A percentile compares a stretch with the other conserved stretches of the same genome.
Evolutionary conservation across 148 eudicot species (phyloP).

Genomic region (Persicaria tinctoria): DNA sequence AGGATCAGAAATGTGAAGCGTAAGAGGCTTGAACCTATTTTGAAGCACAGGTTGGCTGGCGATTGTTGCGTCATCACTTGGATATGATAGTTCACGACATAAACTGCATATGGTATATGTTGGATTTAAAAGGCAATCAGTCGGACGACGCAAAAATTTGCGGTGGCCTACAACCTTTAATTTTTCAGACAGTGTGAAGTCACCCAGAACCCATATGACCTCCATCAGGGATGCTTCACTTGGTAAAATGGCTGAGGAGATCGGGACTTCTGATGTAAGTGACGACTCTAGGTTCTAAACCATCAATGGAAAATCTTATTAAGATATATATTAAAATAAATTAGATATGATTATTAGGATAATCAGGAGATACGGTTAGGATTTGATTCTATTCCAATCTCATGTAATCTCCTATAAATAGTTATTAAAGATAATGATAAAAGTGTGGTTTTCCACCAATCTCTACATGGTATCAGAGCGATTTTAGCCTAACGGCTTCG

Average conservation of each 20-base stretch:
- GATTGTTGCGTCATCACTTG: constrained; percentile 20
- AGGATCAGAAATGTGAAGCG: constrained; percentile 29
- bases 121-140: constrained; percentile 29
- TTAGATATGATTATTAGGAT: too few species aligned
- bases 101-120: constrained; percentile 17
- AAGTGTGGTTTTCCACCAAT: too few species aligned
- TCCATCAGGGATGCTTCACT: constrained; percentile 22
- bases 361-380: too few species aligned
- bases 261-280: constrained; percentile 18
- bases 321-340: too few species aligned
- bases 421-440: too few species aligned
- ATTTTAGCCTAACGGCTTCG: too few species aligned
- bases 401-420: too few species aligned
- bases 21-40: constrained; percentile 21
- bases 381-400: too few species aligned
- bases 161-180: constrained; percentile 19
- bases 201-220: constrained; percentile 16
- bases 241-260: constrained; percentile 32
- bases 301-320: too few species aligned
- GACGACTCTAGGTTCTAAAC: constrained; percentile 18
- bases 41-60: constrained; percentile 65
- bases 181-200: constrained; percentile 14
- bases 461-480: too few species aligned
- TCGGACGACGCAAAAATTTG: constrained; percentile 28
- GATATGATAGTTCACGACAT: constrained; percentile 23